Percentiles rank a stretch among this genome's conserved stretches.
Evolutionary conservation across 75 land plant genomes (phyloP).

Genomic region (Cryptomeria japonica): DNA sequence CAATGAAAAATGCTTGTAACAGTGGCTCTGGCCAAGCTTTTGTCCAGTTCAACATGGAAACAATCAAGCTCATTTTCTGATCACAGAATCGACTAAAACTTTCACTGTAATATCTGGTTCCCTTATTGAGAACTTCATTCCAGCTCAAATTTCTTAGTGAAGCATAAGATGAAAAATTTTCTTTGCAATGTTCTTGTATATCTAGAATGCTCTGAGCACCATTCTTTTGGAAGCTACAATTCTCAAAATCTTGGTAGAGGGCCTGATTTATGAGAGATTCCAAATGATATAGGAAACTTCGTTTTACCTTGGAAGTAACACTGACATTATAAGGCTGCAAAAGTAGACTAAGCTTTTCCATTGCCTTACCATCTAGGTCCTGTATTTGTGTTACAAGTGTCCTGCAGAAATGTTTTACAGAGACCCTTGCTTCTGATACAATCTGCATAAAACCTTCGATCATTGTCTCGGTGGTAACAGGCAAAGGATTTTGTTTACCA

Average conservation of each 20-base stretch:
- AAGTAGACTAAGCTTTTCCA: constrained; percentile 52
- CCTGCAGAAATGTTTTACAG: constrained; percentile 74
- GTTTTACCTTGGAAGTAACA: constrained; percentile 38
- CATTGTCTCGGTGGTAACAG: constrained; percentile 53
- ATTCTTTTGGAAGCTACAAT: constrained; percentile 69
- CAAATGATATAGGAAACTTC: constrained; percentile 58
- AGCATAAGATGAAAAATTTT: constrained; percentile 57
- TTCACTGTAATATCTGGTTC: constrained; percentile 73
- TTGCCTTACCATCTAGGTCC: constrained; percentile 46
- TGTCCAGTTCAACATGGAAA: constrained; percentile 54
- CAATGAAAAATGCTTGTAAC: constrained; percentile 71
- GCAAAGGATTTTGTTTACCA: constrained; percentile 30
- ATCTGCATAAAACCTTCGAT: constrained; percentile 75
- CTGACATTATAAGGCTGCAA: constrained; percentile 64
- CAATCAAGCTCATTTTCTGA: constrained; percentile 75
- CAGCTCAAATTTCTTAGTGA: constrained; percentile 69
- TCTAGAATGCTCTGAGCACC: constrained; percentile 63
- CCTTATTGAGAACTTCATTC: constrained; percentile 75
- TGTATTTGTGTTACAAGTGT: constrained; percentile 59
- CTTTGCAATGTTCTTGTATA: constrained; percentile 52
- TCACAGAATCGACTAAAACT: constrained; percentile 79
- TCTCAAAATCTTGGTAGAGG: constrained; percentile 85
- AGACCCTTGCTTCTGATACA: constrained; percentile 72
- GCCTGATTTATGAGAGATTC: constrained; percentile 79
- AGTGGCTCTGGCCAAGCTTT: constrained; percentile 71